Evolutionary conservation across 768 basidiomycete genomes (phyloP).

Genomic region (Pleurotus eryngii): DNA sequence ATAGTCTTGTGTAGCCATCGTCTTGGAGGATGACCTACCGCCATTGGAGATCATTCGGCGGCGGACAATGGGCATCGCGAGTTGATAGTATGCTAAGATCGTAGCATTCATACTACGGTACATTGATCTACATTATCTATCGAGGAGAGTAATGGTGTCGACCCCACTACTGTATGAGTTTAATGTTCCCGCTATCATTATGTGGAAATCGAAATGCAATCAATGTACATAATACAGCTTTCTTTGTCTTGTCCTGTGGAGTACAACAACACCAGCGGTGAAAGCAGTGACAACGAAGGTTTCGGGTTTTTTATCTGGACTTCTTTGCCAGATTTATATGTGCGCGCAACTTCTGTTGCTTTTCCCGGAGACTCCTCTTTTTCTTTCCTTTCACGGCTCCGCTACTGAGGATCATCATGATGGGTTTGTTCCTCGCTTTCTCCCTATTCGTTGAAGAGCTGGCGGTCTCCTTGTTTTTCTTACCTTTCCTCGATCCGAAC

Average conservation of each 20-base stretch:
- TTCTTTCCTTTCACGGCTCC: conserved; percentile 78
- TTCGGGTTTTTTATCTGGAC: conserved; percentile 11
- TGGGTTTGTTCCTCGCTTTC: conserved; percentile 90
- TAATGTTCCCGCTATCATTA: too few relatives aligned
- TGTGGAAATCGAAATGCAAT: too few relatives aligned
- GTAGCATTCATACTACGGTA: not conserved
- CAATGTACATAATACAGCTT: too few relatives aligned
- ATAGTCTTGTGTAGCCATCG: not conserved
- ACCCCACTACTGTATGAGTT: too few relatives aligned
- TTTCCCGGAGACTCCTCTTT: conserved; percentile 76
- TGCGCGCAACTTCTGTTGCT: conserved; percentile 73
- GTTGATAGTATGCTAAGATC: not conserved
- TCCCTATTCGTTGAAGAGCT: conserved; percentile 91
- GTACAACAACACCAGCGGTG: too few relatives aligned
- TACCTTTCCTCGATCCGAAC: conserved; percentile 87
- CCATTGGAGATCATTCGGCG: conserved; percentile 4
- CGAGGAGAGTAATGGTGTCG: too few relatives aligned
- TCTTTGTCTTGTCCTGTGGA: too few relatives aligned
- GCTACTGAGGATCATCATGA: conserved; percentile 90
- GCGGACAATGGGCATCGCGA: conserved; percentile 3
- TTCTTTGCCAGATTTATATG: conserved; percentile 75
- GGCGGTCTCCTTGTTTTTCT: conserved; percentile 77
- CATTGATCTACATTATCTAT: conserved; percentile 4
- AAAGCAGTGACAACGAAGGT: too few relatives aligned
- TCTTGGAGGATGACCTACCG: conserved; percentile 1